Percentiles rank a stretch among this genome's conserved stretches.
These are phyloP conservation scores for Oryza glaberrima DNA, from an alignment of 176 grass and related monocot species.

Conservation along the genomic window DNA sequence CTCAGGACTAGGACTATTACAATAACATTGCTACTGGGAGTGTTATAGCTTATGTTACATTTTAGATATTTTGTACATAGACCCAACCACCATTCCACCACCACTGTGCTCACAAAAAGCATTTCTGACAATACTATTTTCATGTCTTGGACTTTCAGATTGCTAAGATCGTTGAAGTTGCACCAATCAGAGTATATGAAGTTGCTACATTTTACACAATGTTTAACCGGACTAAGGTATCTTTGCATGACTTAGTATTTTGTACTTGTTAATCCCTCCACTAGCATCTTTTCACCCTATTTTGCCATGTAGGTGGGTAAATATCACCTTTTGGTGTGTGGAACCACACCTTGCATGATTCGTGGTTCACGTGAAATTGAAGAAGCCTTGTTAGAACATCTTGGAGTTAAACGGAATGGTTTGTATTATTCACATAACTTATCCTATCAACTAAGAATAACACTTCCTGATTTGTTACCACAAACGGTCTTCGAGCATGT, in stretches of 20 bases:
- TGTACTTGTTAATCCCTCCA: not conserved
- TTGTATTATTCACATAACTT: slow-evolving; percentile 23
- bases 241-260: slow-evolving; percentile 13
- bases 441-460: slow-evolving; percentile 3
- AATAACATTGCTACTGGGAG: not conserved
- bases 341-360: slow-evolving; percentile 99
- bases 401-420: slow-evolving; percentile 98
- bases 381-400: slow-evolving; percentile 84
- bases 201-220: slow-evolving; percentile 99
- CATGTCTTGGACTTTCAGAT: slow-evolving; percentile 56
- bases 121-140: slow-evolving; percentile 1
- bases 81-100: not conserved
- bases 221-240: slow-evolving; percentile 93
- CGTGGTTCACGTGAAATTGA: slow-evolving; percentile 91
- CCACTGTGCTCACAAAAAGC: not conserved
- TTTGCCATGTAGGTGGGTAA: slow-evolving; percentile 77
- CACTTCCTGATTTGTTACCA: slow-evolving; percentile 25
- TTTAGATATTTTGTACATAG: not conserved
- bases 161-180: slow-evolving; percentile 87
- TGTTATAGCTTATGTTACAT: not conserved
- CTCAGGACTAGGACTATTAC: not conserved
- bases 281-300: slow-evolving; percentile 13
- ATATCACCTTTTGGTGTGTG: slow-evolving; percentile 96
- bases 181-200: slow-evolving; percentile 96
- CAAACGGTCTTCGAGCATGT: not conserved